phyloP scores from a whole-genome alignment of 75 land plant species.

The Sequoiadendron giganteum region DNA sequence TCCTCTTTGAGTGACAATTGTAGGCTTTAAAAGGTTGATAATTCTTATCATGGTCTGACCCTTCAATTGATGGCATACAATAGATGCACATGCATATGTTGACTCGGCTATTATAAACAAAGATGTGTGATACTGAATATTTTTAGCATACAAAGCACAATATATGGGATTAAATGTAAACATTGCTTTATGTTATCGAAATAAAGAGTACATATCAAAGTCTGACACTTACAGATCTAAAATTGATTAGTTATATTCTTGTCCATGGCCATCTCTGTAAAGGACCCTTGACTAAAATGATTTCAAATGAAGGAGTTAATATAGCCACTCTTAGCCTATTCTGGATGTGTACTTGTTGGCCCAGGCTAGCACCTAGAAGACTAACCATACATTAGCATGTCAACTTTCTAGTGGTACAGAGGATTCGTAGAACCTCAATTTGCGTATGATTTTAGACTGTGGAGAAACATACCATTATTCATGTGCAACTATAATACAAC shows the following conservation, averaged over 20 bases:
- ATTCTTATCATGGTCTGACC: not conserved
- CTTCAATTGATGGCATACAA: not conserved
- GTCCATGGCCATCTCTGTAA: not conserved
- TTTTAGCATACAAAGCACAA: not conserved
- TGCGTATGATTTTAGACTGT: too few relatives aligned
- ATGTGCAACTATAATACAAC: too few relatives aligned
- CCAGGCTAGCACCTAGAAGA: not conserved
- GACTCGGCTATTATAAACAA: not conserved
- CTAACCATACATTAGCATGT: not conserved
- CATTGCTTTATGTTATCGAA: not conserved
- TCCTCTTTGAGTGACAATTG: not conserved
- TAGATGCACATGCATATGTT: not conserved
- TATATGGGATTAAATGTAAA: not conserved
- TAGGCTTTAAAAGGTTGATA: not conserved
- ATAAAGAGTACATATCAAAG: not conserved
- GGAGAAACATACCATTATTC: too few relatives aligned
- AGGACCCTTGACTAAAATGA: not conserved
- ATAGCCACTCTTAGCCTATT: not conserved
- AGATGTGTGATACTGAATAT: not conserved
- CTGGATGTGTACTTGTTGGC: not conserved
- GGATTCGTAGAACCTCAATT: too few relatives aligned
- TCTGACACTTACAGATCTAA: not conserved
- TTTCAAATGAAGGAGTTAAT: not conserved
- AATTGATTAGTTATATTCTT: not conserved
- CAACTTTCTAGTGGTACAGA: too few relatives aligned